Percentiles rank a stretch among this genome's conserved stretches.
Conservation (phyloP, 2,329 filamentous ascomycete species). For the Microsporum ferrugineum region DNA sequence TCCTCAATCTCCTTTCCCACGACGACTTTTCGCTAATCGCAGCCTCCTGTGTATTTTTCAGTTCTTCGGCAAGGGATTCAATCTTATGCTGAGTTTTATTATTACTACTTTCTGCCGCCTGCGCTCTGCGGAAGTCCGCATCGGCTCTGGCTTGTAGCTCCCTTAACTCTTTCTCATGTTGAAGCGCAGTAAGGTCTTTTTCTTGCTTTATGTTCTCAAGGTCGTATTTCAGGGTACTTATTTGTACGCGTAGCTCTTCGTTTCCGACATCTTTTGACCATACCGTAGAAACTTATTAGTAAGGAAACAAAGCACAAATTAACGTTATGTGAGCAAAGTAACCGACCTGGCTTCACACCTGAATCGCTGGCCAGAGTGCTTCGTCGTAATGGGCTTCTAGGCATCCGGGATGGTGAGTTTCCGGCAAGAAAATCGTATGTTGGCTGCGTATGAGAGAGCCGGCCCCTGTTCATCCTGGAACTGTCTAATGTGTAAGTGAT, state of each 20-base stretch:
- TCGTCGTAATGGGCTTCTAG: slow-evolving; percentile 28
- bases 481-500: not conserved
- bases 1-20: slow-evolving; percentile 45
- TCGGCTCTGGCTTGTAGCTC: slow-evolving; percentile 72
- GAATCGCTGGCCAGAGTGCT: slow-evolving; percentile 26
- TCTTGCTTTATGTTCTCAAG: slow-evolving; percentile 80
- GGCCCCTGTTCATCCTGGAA: slow-evolving; percentile 26
- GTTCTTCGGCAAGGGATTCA: slow-evolving; percentile 43
- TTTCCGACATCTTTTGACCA: slow-evolving; percentile 35
- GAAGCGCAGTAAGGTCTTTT: slow-evolving; percentile 63
- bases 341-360: slow-evolving; percentile 28
- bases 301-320: not conserved
- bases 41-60: slow-evolving; percentile 44
- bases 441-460: slow-evolving; percentile 40
- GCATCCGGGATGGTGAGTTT: slow-evolving; percentile 28
- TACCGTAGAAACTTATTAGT: not conserved
- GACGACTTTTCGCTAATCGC: slow-evolving; percentile 44
- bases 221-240: slow-evolving; percentile 79
- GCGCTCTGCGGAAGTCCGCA: slow-evolving; percentile 62
- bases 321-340: no score
- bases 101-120: slow-evolving; percentile 43
- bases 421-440: slow-evolving; percentile 51
- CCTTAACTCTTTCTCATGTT: slow-evolving; percentile 72
- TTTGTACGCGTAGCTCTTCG: slow-evolving; percentile 78
- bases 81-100: slow-evolving; percentile 44